Conservation (phyloP, 2,329 filamentous ascomycete genomes). For the Neurospora crassa region DNA sequence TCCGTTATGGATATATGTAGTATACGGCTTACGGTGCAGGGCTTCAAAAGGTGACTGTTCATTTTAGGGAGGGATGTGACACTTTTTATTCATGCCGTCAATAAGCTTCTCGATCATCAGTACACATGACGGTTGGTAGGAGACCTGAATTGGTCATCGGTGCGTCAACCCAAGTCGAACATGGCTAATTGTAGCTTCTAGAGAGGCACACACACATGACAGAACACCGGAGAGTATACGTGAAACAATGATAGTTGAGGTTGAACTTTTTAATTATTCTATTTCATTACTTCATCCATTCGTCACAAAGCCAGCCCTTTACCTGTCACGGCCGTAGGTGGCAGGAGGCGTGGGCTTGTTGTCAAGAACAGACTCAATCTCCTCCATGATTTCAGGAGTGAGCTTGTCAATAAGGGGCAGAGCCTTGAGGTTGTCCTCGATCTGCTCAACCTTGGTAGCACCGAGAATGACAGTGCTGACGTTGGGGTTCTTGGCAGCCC, state of each 20-base stretch:
- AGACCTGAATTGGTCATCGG: not conserved
- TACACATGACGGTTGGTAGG: not conserved
- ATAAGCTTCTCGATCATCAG: too few relatives aligned
- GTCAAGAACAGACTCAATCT: slow-evolving; percentile 39
- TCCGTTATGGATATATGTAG: not conserved
- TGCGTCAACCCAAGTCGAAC: not conserved
- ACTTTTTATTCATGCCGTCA: too few relatives aligned
- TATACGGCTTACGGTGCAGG: not conserved
- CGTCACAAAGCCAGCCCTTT: not conserved
- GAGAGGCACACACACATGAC: not conserved
- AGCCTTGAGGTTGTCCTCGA: slow-evolving; percentile 48
- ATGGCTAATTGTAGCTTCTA: not conserved
- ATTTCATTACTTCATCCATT: not conserved
- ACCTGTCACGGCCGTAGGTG: slow-evolving; percentile 18
- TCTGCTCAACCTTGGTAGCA: slow-evolving; percentile 47
- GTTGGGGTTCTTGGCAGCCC: slow-evolving; percentile 51
- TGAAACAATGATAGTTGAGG: not conserved
- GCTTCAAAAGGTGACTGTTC: not conserved
- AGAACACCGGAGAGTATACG: not conserved
- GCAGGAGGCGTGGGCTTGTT: slow-evolving; percentile 20
- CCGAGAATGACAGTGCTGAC: slow-evolving; percentile 53
- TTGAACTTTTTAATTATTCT: not conserved
- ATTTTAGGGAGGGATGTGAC: not conserved
- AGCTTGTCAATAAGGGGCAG: slow-evolving; percentile 43
- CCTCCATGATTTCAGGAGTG: slow-evolving; percentile 45